phyloP scores from a whole-genome alignment of 257 asterid species.

The Echium plantagineum region DNA sequence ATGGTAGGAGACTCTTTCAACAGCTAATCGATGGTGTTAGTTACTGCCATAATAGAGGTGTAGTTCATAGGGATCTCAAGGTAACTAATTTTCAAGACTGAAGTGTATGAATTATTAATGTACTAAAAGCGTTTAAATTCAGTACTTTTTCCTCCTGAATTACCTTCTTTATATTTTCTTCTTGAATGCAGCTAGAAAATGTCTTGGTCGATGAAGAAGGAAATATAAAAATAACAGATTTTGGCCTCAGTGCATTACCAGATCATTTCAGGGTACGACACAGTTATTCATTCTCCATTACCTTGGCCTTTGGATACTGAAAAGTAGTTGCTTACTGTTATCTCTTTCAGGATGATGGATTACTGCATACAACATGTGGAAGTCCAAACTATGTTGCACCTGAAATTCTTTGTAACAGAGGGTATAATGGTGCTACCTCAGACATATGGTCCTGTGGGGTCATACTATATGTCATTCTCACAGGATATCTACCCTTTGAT shows the following conservation, averaged over 20 bases:
- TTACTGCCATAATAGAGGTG: conserved; percentile 87
- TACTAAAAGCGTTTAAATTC: background rate
- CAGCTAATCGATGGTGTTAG: conserved; percentile 81
- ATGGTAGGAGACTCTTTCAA: conserved; percentile 85
- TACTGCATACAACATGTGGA: conserved; percentile 94
- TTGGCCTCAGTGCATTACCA: conserved; percentile 97
- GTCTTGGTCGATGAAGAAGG: conserved; percentile 67
- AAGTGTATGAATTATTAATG: background rate
- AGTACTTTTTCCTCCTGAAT: background rate
- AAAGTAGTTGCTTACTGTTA: conserved; percentile 9
- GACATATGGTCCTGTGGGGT: conserved; percentile 99
- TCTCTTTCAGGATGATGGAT: conserved; percentile 66
- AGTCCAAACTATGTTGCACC: conserved; percentile 99
- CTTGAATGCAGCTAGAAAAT: conserved; percentile 69
- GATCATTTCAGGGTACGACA: conserved; percentile 69
- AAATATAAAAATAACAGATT: conserved; percentile 69
- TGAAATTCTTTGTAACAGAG: conserved; percentile 79
- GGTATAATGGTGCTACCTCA: conserved; percentile 87
- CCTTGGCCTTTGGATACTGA: conserved; percentile 6
- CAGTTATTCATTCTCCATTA: conserved; percentile 2
- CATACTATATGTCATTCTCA: conserved; percentile 77
- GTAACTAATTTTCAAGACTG: conserved; percentile 5
- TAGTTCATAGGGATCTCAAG: conserved; percentile 90
- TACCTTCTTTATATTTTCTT: background rate
- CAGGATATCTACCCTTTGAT: conserved; percentile 93